Evolutionary conservation across 129 eudicot species (phyloP), one percentile per base, ranked within the genome.

Genomic region (Calendula officinalis): DNA sequence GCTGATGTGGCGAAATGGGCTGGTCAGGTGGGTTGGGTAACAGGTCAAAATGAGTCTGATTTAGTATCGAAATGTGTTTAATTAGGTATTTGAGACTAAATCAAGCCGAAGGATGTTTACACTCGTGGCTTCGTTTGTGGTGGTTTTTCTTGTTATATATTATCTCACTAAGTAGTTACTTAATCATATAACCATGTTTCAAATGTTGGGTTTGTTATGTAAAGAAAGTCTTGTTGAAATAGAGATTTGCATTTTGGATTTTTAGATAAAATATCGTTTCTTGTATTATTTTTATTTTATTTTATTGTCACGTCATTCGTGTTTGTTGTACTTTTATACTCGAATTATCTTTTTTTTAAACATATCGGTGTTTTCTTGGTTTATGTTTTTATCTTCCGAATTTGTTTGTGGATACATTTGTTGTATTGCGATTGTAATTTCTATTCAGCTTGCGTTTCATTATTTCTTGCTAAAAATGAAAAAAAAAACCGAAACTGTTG

Each of bases 11-110:
- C 34, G 27, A 36, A 14, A 30, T 63, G 3, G 35, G 37, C 22
- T 13, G 65, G 36, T 39, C 12, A 4, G 5, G 65, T n/a, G 46
- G 36, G 35, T 15, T 17, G 49, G 49, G 65, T 39, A 6, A 11
- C 6, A 8, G 33, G 43, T 30, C 56, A 62, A 62, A 42, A 34
- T 8, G 4, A 30, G 14, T 10, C 5, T 10, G 38, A 7, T 55
- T 33, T 27, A 16, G 2, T 54, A 8, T 54, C 11, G 60, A 11
- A 15, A 10, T 35, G 61, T 22, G 30, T 22, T 22, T 22, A 22
- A 22, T 12, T 60, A 91, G 96, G 96, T 88, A 55, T 92, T 92
- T 5, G 98, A 92, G 89, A 85, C 96, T 50, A 91, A 87, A 82
- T 91, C 98, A 76, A 91, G 94, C 86, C 56, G 88, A 73, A 82